Percentiles rank a stretch among this genome's conserved stretches.
These are phyloP conservation scores for Scedosporium boydii DNA, from an alignment of 2,329 filamentous ascomycete species.

Conservation along the genomic window DNA sequence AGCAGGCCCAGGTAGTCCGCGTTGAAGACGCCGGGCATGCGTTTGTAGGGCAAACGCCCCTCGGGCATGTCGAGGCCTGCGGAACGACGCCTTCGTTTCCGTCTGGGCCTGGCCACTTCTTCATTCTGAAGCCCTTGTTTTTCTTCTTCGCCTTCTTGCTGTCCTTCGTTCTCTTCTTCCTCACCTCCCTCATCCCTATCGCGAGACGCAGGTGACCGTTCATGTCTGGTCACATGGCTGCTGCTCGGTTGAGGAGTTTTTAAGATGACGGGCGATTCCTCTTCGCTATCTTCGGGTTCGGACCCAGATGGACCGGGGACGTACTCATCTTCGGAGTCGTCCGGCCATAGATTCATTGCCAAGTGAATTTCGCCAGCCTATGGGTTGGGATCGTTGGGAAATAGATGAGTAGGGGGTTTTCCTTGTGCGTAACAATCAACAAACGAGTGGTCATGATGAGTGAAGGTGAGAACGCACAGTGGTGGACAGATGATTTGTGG, in stretches of 20 bases:
- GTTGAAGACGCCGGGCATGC: conserved; percentile 32
- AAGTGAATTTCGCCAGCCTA: not conserved
- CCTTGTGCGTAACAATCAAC: too few relatives aligned
- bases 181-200: not conserved
- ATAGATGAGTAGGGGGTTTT: not conserved
- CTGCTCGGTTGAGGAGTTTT: not conserved
- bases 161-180: not conserved
- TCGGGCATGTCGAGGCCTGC: conserved; percentile 6
- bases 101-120: not conserved
- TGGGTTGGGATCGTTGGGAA: not conserved
- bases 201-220: not conserved
- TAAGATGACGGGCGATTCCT: not conserved
- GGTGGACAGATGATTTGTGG: too few relatives aligned
- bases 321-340: conserved; percentile 4
- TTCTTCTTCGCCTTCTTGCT: not conserved
- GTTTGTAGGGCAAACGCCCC: conserved; percentile 30
- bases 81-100: not conserved
- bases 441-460: too few relatives aligned
- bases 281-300: not conserved
- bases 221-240: not conserved
- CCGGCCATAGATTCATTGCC: conserved; percentile 3
- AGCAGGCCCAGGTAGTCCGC: conserved; percentile 38
- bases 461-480: too few relatives aligned
- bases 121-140: not conserved
- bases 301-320: not conserved